Base-by-base conservation (phyloP, 169 alveolate genomes). In the Plasmodium gaboni region DNA sequence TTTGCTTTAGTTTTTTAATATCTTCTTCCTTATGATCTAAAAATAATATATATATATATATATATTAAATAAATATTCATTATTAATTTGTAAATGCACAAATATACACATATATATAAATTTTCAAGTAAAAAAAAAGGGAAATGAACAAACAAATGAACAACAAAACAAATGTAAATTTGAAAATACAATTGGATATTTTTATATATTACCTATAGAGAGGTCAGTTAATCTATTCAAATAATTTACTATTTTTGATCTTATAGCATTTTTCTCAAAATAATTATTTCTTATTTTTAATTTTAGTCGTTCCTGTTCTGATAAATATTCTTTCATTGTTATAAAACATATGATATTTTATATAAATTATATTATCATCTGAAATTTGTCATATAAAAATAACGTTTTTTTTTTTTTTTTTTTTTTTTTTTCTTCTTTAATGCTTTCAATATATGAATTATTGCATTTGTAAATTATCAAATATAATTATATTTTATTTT, bases 201-300 rank as follows among this genome's bases (percentile, higher is more conserved):
- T 2, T 26, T 15, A 7, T 42, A 6, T 13, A 5, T 17, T 83
- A 83, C 91, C 91, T 67, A 61, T 55, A 22, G 80, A 83, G 7
- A 83, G 60, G 63, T 83, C 42, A 7, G 73, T 67, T 60, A 83
- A 68, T 51, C 91, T 83, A 55, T 83, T 83, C 28, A 83, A 10
- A 60, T 83, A 42, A 28, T 67, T 83, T 71, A 83, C 19, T 67
- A 83, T 83, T 68, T 83, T 83, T 50, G 91, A n/a, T 42, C 59
- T 83, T 53, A 83, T 83, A 44, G 55, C 51, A 53, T 83, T 83
- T 57, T 83, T 67, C 53, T 68, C 85, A 7, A 83, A 83, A 22
- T 83, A 83, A 51, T 68, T 55, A 19, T 83, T 83, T 55, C 50
- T 83, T 83, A 83, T 83, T 19, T 65, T 83, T 83, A 67, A 19